Percentiles rank a stretch among this genome's conserved stretches.
phyloP scores from a whole-genome alignment of 306 rosid species.

The Mimosa pudica region DNA sequence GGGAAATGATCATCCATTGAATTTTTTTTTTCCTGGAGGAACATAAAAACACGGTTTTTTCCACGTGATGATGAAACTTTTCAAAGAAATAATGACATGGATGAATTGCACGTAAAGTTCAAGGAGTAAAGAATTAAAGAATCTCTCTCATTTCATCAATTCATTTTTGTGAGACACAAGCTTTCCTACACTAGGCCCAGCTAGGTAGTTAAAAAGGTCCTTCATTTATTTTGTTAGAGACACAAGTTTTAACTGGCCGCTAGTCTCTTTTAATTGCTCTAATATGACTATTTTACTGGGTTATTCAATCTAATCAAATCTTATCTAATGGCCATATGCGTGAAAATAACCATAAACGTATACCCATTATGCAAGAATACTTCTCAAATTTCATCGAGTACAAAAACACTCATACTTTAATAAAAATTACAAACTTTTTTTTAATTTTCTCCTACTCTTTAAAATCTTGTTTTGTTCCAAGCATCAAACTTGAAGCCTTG shows the following conservation, averaged over 20 bases:
- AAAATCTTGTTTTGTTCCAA: neutral
- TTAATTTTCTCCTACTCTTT: no score
- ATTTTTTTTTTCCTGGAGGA: neutral
- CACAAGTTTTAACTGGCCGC: neutral
- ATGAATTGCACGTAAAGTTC: conserved; percentile 34
- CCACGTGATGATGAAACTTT: conserved; percentile 44
- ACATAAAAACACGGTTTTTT: conserved; percentile 8
- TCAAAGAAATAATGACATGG: conserved; percentile 39
- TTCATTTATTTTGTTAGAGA: conserved; percentile 28
- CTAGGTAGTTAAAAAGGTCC: conserved; percentile 34
- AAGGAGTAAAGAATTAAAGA: conserved; percentile 34
- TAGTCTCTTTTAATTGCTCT: neutral
- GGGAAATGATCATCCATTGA: conserved; percentile 13
- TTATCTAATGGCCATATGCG: neutral
- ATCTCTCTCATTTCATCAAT: conserved; percentile 12
- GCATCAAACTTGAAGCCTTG: conserved; percentile 29
- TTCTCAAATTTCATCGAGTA: no score
- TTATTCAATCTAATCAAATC: neutral
- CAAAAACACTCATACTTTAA: no score
- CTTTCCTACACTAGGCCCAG: conserved; percentile 30
- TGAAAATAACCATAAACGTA: no score
- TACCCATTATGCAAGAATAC: no score
- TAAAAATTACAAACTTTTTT: no score
- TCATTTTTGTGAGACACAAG: conserved; percentile 37
- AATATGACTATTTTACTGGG: no score